Evolutionary conservation across 2,329 filamentous ascomycete genomes (phyloP).

Genomic region (Albifimbria verrucaria): DNA sequence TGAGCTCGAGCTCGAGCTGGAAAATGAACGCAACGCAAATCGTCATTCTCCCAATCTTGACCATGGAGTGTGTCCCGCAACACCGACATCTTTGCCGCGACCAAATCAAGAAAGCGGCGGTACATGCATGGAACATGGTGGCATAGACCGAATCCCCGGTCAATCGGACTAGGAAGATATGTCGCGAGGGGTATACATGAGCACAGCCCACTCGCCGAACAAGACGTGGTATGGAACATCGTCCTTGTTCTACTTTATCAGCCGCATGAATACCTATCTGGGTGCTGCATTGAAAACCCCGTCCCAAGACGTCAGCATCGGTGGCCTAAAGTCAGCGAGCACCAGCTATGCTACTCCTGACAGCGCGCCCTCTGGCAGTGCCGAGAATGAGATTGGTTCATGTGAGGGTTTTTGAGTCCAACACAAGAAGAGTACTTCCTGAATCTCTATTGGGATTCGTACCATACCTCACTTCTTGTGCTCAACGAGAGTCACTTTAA

Average conservation of each 20-base stretch:
- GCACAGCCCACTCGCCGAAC: constrained; percentile 30
- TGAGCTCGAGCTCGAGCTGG: constrained; percentile 25
- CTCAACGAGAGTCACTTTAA: constrained; percentile 41
- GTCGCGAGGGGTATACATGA: constrained; percentile 30
- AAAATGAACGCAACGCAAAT: not conserved
- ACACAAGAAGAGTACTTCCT: constrained; percentile 45
- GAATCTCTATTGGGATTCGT: constrained; percentile 42
- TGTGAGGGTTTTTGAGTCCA: no score
- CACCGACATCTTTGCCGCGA: no score
- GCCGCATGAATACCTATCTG: constrained; percentile 35
- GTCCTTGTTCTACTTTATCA: constrained; percentile 42
- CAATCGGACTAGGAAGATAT: constrained; percentile 27
- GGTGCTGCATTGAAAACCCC: no score
- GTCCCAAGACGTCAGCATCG: constrained; percentile 27
- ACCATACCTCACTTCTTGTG: constrained; percentile 35
- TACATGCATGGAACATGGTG: constrained; percentile 17
- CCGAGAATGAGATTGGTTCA: no score
- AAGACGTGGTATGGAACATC: constrained; percentile 40
- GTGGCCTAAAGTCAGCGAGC: constrained; percentile 7
- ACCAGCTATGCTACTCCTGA: constrained; percentile 14
- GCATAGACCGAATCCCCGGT: constrained; percentile 3
- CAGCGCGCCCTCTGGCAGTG: constrained; percentile 6
- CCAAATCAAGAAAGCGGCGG: not conserved
- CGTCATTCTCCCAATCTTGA: no score
- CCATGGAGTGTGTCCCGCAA: no score